These are phyloP conservation scores for Pichia deserticola DNA, from an alignment of 805 yeast genomes.

Conservation along the genomic window DNA sequence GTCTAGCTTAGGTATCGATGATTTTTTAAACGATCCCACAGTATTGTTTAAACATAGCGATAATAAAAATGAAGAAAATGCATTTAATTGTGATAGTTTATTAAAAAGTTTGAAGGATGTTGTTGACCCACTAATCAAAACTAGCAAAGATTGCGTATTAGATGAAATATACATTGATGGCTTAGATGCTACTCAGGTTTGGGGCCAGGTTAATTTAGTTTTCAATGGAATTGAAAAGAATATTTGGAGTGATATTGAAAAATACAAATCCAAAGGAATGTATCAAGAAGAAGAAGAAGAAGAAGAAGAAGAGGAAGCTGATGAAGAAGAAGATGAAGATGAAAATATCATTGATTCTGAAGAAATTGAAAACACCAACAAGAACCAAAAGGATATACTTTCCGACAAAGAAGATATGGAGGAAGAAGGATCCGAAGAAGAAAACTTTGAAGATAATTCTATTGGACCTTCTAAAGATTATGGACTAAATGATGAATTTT, in stretches of 20 bases:
- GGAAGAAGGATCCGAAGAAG: constrained; percentile 14
- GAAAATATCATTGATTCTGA: too few species aligned
- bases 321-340: constrained; percentile 35
- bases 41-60: not conserved
- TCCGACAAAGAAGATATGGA: constrained; percentile 9
- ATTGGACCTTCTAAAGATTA: constrained; percentile 24
- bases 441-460: constrained; percentile 29
- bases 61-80: not conserved
- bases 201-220: constrained; percentile 87
- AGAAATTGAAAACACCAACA: too few species aligned
- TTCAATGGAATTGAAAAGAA: constrained; percentile 69
- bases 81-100: constrained; percentile 7
- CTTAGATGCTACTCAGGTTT: constrained; percentile 81
- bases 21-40: constrained; percentile 9
- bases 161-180: constrained; percentile 84
- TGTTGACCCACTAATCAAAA: constrained; percentile 18
- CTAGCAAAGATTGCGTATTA: constrained; percentile 49
- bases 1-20: not conserved
- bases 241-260: constrained; percentile 48
- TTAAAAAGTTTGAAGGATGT: constrained; percentile 10
- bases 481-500: constrained; percentile 78
- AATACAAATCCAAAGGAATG: constrained; percentile 31
- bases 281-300: constrained; percentile 43
- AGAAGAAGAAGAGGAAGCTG: constrained; percentile 31
- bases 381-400: too few species aligned